These are phyloP conservation scores for Petrea volubilis DNA, from an alignment of 257 asterid species.

Conservation along the genomic window DNA sequence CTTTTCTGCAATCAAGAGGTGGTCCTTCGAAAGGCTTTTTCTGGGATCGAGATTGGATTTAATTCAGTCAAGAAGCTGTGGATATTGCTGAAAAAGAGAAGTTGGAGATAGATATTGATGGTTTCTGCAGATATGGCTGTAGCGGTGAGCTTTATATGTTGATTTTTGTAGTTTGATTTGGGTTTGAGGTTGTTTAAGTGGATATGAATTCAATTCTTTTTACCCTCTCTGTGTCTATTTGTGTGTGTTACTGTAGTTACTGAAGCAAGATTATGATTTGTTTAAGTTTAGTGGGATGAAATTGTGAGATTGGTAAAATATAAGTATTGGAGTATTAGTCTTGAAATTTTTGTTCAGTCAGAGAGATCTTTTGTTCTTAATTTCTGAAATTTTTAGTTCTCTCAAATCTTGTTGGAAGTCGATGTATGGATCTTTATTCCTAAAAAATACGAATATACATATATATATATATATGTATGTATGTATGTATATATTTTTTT, in stretches of 20 bases:
- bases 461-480: no score
- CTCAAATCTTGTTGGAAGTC: no score
- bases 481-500: no score
- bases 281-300: not conserved
- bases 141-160: constrained; percentile 40
- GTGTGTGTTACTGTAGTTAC: not conserved
- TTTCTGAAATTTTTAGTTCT: no score
- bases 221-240: not conserved
- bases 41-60: constrained; percentile 15
- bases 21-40: not conserved
- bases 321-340: not conserved
- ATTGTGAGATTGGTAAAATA: not conserved
- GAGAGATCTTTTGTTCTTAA: not conserved
- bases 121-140: constrained; percentile 42
- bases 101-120: constrained; percentile 30
- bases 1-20: constrained; percentile 16
- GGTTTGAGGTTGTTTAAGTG: not conserved
- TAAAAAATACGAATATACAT: no score
- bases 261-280: not conserved
- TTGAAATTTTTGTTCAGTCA: not conserved
- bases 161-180: constrained; percentile 14
- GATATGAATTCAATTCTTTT: not conserved
- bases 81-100: constrained; percentile 9
- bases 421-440: no score
- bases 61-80: constrained; percentile 5